These are phyloP conservation scores for Bolboschoenus planiculmis DNA, from an alignment of 176 grass and related monocot genomes.

Conservation along the genomic window DNA sequence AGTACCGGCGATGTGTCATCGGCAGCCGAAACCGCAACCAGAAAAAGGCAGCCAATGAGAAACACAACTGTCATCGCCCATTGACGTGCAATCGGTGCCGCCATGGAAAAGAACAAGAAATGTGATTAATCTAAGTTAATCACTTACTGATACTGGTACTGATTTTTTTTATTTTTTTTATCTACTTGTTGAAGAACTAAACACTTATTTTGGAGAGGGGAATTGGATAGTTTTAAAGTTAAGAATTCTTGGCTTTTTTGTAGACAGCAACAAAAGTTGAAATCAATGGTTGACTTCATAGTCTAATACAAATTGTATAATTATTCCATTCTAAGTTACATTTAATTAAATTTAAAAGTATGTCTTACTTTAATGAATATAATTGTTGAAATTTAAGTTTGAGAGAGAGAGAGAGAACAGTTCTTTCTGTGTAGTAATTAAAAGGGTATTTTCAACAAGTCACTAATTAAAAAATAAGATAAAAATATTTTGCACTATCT, in stretches of 20 bases:
- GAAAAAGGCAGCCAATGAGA: background rate
- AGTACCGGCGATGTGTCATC: background rate
- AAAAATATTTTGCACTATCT: no score
- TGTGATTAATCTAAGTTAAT: background rate
- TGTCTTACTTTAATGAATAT: no score
- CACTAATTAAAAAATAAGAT: background rate
- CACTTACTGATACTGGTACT: background rate
- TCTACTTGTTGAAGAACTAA: background rate
- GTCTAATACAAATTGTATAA: background rate
- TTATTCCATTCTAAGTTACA: no score
- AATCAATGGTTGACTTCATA: background rate
- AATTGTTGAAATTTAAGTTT: no score
- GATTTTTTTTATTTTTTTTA: background rate
- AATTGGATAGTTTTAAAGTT: background rate
- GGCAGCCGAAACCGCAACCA: background rate
- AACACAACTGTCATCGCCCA: background rate
- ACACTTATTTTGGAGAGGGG: background rate
- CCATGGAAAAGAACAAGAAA: background rate
- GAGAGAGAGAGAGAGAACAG: no score
- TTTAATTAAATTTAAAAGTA: no score
- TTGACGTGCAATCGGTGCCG: background rate
- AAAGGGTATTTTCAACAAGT: no score
- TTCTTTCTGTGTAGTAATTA: no score
- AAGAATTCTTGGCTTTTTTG: background rate
- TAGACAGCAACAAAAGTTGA: background rate